Conservation (phyloP, 108 stramenopile genomes). For the Nitzschia sp. region DNA sequence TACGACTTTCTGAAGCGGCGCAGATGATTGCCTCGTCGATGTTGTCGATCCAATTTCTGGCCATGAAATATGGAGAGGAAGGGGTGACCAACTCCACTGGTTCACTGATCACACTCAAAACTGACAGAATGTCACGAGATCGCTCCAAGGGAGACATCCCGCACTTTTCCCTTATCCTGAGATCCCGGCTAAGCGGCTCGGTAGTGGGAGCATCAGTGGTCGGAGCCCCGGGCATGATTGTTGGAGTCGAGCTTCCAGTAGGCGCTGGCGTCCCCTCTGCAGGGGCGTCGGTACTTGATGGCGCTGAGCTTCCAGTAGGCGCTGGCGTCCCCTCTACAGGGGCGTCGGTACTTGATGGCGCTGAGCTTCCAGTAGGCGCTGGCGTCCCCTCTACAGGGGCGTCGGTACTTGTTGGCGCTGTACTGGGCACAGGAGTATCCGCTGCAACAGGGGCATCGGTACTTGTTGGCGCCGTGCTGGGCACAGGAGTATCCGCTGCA, state of each 20-base stretch:
- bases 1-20: slow-evolving; percentile 23
- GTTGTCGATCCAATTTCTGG: slow-evolving; percentile 54
- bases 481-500: neutral
- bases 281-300: neutral
- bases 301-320: neutral
- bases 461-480: neutral
- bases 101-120: slow-evolving; percentile 32
- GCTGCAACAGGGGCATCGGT: too few species aligned
- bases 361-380: neutral
- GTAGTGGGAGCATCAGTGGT: neutral
- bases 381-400: neutral
- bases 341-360: neutral
- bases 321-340: slow-evolving; percentile 6
- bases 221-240: neutral
- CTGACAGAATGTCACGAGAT: slow-evolving; percentile 37
- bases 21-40: slow-evolving; percentile 54
- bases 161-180: slow-evolving; percentile 32
- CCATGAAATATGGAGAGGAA: slow-evolving; percentile 43
- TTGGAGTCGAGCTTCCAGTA: neutral
- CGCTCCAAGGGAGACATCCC: slow-evolving; percentile 35
- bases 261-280: neutral
- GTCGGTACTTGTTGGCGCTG: neutral
- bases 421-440: neutral
- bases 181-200: neutral
- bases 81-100: slow-evolving; percentile 11